Conservation (phyloP, 805 yeast species). For the Kuraishia hungarica region DNA sequence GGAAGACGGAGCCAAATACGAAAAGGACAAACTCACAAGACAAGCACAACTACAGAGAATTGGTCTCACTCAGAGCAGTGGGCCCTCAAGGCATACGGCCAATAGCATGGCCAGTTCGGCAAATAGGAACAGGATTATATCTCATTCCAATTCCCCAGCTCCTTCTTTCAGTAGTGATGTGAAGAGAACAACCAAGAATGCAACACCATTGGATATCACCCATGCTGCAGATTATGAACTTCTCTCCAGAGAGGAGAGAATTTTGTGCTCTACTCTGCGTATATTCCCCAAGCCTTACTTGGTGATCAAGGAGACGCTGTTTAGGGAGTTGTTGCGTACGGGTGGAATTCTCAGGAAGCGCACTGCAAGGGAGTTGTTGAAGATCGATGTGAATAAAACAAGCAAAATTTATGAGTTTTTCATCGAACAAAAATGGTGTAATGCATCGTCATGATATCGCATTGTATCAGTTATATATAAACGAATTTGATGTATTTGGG, state of each 20-base stretch:
- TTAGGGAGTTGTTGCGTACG: constrained; percentile 77
- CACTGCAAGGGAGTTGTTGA: constrained; percentile 74
- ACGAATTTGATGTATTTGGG: no score
- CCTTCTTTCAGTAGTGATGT: constrained; percentile 23
- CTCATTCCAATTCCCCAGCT: constrained; percentile 8
- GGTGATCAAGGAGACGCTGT: constrained; percentile 83
- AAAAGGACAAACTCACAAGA: constrained; percentile 75
- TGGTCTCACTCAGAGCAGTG: constrained; percentile 12
- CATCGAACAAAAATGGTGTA: constrained; percentile 84
- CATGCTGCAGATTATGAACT: constrained; percentile 78
- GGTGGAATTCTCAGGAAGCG: constrained; percentile 81
- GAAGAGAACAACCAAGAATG: constrained; percentile 29
- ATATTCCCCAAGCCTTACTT: constrained; percentile 90
- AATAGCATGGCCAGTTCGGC: constrained; percentile 3
- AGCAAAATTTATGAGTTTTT: constrained; percentile 88
- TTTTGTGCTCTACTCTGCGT: constrained; percentile 72
- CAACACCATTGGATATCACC: constrained; percentile 57
- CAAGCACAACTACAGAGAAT: constrained; percentile 18
- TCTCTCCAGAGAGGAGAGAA: constrained; percentile 81
- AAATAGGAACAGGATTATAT: constrained; percentile 6
- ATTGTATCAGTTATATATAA: no score
- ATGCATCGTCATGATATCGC: constrained; percentile 9
- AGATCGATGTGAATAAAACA: constrained; percentile 82
- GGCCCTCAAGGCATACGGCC: constrained; percentile 10
- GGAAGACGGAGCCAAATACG: constrained; percentile 79